Conservation (phyloP, 179 eudicot species). For the Amaranthus tricolor region DNA sequence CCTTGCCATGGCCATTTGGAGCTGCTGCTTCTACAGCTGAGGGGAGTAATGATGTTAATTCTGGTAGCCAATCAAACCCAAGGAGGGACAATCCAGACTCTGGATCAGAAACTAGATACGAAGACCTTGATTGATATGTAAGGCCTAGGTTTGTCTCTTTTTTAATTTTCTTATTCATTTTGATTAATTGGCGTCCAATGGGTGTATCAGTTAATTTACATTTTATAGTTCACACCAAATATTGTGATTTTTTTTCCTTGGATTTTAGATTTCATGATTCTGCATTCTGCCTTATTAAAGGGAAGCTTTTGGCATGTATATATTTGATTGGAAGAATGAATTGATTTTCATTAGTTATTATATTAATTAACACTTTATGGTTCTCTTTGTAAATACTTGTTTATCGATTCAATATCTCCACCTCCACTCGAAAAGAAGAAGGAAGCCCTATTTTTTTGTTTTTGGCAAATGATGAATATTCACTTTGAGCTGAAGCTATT, state of each 20-base stretch:
- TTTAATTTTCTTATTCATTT: neutral
- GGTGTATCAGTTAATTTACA: neutral
- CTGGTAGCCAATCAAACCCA: constrained; percentile 21
- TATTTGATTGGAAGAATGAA: too few species aligned
- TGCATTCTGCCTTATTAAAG: too few species aligned
- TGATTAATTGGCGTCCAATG: neutral
- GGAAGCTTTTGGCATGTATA: too few species aligned
- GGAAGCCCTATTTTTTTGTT: too few species aligned
- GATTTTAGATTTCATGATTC: neutral
- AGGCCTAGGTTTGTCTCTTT: constrained; percentile 12
- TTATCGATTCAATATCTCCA: too few species aligned
- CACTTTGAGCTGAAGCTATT: too few species aligned
- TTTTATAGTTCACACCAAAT: neutral
- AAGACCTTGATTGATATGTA: constrained; percentile 39
- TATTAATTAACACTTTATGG: too few species aligned
- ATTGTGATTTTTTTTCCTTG: neutral
- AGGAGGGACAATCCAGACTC: constrained; percentile 24
- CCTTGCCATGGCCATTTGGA: constrained; percentile 58
- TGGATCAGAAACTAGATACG: constrained; percentile 42
- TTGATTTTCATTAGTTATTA: too few species aligned
- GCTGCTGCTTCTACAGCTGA: constrained; percentile 35
- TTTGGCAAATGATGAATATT: too few species aligned
- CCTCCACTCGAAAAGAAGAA: too few species aligned
- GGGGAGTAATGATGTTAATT: constrained; percentile 30
- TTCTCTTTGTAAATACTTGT: too few species aligned